A percentile compares a stretch with the other conserved stretches of the same genome.
phyloP scores from a whole-genome alignment of 441 rosid genomes.

The Eruca vesicaria region DNA sequence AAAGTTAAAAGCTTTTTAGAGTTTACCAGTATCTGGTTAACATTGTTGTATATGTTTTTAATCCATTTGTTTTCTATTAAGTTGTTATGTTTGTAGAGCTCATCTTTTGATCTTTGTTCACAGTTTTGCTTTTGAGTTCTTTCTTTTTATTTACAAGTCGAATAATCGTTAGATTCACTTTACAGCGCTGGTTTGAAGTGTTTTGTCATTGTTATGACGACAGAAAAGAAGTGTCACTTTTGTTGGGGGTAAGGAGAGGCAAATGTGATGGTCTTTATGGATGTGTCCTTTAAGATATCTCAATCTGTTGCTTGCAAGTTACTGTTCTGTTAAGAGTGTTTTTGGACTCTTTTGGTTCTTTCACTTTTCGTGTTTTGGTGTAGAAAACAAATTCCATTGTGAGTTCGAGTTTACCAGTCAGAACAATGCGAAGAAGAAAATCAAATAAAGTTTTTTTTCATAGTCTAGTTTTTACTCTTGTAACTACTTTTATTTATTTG shows the following conservation, averaged over 20 bases:
- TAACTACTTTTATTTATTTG: neutral
- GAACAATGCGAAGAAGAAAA: neutral
- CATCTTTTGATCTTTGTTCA: constrained; percentile 21
- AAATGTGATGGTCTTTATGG: constrained; percentile 31
- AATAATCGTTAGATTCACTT: constrained; percentile 24
- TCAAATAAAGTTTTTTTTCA: neutral
- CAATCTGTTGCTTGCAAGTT: constrained; percentile 30
- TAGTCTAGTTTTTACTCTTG: neutral
- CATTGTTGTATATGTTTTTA: constrained; percentile 27
- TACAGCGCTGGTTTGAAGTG: constrained; percentile 14
- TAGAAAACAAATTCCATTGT: neutral
- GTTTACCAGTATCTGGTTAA: constrained; percentile 31
- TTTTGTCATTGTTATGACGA: constrained; percentile 23
- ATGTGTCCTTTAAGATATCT: constrained; percentile 33
- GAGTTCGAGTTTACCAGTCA: neutral
- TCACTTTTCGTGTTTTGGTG: neutral
- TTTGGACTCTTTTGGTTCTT: constrained; percentile 4
- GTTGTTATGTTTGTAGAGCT: constrained; percentile 4
- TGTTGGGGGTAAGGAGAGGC: constrained; percentile 30
- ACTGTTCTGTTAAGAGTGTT: constrained; percentile 16
- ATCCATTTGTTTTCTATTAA: constrained; percentile 18
- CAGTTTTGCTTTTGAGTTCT: constrained; percentile 2
- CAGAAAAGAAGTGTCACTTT: constrained; percentile 16
- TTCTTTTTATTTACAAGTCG: neutral
- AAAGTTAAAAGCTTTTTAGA: constrained; percentile 27